phyloP scores from a whole-genome alignment of 2,329 filamentous ascomycete genomes.

The Ramularia endophylla region DNA sequence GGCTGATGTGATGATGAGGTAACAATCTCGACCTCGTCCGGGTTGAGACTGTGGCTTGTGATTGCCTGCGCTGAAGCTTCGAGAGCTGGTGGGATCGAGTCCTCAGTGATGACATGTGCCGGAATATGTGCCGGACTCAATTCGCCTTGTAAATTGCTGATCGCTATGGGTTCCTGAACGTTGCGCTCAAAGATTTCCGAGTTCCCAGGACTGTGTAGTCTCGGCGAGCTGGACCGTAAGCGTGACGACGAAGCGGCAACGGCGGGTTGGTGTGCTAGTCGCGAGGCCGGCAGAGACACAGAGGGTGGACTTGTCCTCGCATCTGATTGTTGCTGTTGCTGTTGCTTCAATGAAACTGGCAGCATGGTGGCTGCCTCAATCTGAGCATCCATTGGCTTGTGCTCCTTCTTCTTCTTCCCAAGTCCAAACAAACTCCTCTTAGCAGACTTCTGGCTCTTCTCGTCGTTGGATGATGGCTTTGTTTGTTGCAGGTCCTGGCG shows the following conservation, averaged over 20 bases:
- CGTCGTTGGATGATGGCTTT: neutral
- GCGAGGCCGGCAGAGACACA: slow-evolving; percentile 22
- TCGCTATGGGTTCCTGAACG: slow-evolving; percentile 63
- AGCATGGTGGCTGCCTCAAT: slow-evolving; percentile 5
- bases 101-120: slow-evolving; percentile 87
- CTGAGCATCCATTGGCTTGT: slow-evolving; percentile 9
- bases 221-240: slow-evolving; percentile 63
- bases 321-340: slow-evolving; percentile 9
- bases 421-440: slow-evolving; percentile 14
- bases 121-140: slow-evolving; percentile 76
- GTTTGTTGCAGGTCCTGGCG: neutral
- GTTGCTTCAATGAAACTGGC: slow-evolving; percentile 5
- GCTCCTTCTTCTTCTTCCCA: slow-evolving; percentile 14
- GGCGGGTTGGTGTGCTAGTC: slow-evolving; percentile 17
- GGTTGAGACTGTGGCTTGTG: slow-evolving; percentile 76
- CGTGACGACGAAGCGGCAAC: slow-evolving; percentile 34
- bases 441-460: slow-evolving; percentile 10
- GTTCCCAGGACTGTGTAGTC: slow-evolving; percentile 69
- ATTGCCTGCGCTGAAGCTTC: slow-evolving; percentile 90
- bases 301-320: slow-evolving; percentile 10
- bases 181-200: slow-evolving; percentile 86
- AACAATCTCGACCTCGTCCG: slow-evolving; percentile 87
- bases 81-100: slow-evolving; percentile 85
- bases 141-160: slow-evolving; percentile 55
- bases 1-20: slow-evolving; percentile 81